phyloP scores from a whole-genome alignment of 139 green algal genomes.

The Edaphochlamys debaryana region DNA sequence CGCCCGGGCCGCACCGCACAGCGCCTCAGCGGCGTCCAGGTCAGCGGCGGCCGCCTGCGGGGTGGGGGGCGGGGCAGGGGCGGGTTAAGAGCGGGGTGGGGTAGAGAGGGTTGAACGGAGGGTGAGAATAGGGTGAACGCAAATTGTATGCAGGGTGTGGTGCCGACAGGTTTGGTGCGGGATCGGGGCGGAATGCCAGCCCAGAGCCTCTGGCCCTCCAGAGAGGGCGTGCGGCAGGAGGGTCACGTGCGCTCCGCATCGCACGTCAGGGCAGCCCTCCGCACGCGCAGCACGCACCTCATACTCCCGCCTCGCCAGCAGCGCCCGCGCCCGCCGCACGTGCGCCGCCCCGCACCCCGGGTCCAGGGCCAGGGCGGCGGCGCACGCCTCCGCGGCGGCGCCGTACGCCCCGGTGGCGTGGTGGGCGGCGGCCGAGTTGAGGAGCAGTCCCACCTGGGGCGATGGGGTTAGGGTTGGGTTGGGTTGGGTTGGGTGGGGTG shows the following conservation, averaged over 20 bases:
- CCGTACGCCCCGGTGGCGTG: background rate
- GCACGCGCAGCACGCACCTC: background rate
- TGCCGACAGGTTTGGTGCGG: too few species aligned
- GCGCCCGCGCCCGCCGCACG: background rate
- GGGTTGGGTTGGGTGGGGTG: background rate
- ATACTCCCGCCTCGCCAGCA: slow-evolving; percentile 8
- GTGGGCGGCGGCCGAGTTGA: slow-evolving; percentile 26
- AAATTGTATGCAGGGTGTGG: too few species aligned
- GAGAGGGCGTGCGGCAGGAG: too few species aligned
- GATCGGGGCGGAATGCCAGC: too few species aligned
- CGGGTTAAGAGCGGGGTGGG: too few species aligned
- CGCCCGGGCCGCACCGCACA: background rate
- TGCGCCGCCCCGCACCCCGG: background rate
- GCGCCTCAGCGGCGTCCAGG: background rate
- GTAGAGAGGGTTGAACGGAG: too few species aligned
- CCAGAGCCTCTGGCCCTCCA: too few species aligned
- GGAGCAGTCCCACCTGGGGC: background rate
- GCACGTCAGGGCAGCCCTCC: too few species aligned
- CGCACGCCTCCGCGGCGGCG: background rate
- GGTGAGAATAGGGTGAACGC: too few species aligned
- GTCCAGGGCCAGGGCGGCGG: background rate
- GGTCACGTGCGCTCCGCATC: too few species aligned
- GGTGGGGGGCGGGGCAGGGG: too few species aligned
- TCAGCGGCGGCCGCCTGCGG: background rate
- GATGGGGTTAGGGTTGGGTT: background rate